These are phyloP conservation scores for Plantago major DNA, from an alignment of 257 asterid species.

Conservation along the genomic window DNA sequence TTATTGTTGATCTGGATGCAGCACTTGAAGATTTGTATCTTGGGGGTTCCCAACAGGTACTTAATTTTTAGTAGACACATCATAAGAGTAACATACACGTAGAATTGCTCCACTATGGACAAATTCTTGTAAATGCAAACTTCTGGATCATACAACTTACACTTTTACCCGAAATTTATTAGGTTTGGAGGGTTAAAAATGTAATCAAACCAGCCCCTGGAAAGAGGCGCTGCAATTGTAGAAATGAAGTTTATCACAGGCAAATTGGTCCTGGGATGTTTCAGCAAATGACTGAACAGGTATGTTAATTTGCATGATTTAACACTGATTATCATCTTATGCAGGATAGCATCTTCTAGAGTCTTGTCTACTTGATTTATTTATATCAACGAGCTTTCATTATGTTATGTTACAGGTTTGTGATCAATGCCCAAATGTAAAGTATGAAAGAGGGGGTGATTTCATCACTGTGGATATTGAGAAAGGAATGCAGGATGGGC, in stretches of 20 bases:
- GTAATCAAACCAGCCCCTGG: constrained; percentile 91
- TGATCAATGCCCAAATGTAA: constrained; percentile 90
- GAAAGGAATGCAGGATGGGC: constrained; percentile 98
- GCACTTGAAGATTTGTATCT: constrained; percentile 88
- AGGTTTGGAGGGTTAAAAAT: constrained; percentile 98
- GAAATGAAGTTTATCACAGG: constrained; percentile 95
- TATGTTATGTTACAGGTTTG: constrained; percentile 59
- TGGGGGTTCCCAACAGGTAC: constrained; percentile 96
- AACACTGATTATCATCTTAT: constrained; percentile 4
- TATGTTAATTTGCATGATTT: constrained; percentile 19
- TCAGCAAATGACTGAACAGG: constrained; percentile 99
- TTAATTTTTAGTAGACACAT: not conserved
- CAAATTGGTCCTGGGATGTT: constrained; percentile 99
- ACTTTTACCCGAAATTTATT: constrained; percentile 19
- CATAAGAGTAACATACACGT: not conserved
- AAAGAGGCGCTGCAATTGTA: constrained; percentile 93
- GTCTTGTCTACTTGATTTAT: constrained; percentile 1
- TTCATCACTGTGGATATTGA: constrained; percentile 92
- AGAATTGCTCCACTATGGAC: constrained; percentile 8
- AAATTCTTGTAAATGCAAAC: not conserved
- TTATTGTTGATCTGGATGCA: constrained; percentile 85
- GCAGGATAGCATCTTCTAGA: not conserved
- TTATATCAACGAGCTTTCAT: constrained; percentile 1
- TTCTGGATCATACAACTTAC: constrained; percentile 10
- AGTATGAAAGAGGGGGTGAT: constrained; percentile 91